These are phyloP conservation scores for Parsonsia alboflavescens DNA, from an alignment of 257 asterid genomes.

Conservation along the genomic window DNA sequence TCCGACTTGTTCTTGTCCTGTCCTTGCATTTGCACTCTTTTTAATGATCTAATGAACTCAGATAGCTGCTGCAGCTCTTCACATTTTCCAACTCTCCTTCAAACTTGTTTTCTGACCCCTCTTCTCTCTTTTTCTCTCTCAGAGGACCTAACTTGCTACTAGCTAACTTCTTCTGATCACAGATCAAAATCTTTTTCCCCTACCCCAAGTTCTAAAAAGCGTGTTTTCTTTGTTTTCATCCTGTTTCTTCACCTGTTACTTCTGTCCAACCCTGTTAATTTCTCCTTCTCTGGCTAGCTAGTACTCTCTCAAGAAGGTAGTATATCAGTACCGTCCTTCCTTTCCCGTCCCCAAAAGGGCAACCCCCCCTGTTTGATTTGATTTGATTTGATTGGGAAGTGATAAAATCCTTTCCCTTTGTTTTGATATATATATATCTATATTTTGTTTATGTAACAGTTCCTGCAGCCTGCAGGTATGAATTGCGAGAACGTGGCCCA, in stretches of 20 bases:
- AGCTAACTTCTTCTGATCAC: conserved; percentile 16
- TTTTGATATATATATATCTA: background rate
- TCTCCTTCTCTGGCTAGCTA: background rate
- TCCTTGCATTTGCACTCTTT: conserved; percentile 45
- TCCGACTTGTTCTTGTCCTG: conserved; percentile 22
- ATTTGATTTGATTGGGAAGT: background rate
- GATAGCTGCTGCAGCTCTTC: conserved; percentile 23
- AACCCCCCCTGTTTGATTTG: no score
- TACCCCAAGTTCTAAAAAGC: conserved; percentile 8
- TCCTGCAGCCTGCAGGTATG: conserved; percentile 36
- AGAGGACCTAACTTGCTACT: background rate
- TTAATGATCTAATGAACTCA: conserved; percentile 21
- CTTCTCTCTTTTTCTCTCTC: conserved; percentile 14
- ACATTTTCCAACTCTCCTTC: conserved; percentile 31
- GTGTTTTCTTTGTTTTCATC: conserved; percentile 8
- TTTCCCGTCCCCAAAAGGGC: no score
- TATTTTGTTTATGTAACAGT: background rate
- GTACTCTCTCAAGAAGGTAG: conserved; percentile 6
- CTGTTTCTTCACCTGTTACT: conserved; percentile 2
- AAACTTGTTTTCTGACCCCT: conserved; percentile 26
- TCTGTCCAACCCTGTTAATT: background rate
- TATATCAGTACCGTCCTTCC: background rate
- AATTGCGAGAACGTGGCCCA: conserved; percentile 35
- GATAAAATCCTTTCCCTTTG: background rate
- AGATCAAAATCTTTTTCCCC: background rate